phyloP scores from a whole-genome alignment of 257 asterid genomes.

The Catharanthus roseus region DNA sequence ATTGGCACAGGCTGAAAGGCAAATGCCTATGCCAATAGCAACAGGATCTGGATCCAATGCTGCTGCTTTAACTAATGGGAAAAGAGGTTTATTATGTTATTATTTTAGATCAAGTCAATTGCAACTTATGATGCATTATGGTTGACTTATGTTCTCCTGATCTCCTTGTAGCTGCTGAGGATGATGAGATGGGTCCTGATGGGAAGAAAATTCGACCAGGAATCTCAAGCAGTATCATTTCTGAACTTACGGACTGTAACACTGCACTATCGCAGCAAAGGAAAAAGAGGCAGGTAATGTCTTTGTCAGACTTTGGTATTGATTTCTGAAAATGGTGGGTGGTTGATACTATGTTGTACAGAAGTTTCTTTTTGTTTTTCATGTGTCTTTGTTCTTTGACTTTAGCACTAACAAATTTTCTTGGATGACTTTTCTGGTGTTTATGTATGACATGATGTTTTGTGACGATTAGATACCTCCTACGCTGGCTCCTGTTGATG shows the following conservation, averaged over 20 bases:
- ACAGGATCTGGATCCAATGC: constrained; percentile 34
- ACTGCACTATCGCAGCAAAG: constrained; percentile 82
- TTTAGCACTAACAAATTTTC: constrained; percentile 4
- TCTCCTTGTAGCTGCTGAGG: constrained; percentile 63
- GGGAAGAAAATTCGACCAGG: constrained; percentile 82
- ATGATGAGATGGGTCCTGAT: constrained; percentile 60
- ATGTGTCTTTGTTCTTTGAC: not conserved
- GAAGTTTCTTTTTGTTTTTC: not conserved
- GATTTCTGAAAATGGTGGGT: not conserved
- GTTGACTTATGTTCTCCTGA: constrained; percentile 18
- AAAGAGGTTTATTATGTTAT: constrained; percentile 57
- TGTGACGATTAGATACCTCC: constrained; percentile 46
- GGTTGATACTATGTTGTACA: not conserved
- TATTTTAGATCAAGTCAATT: not conserved
- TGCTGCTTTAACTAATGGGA: constrained; percentile 76
- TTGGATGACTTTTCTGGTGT: not conserved
- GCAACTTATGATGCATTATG: constrained; percentile 9
- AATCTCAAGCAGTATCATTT: constrained; percentile 59
- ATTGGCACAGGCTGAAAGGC: constrained; percentile 82
- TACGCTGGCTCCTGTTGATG: constrained; percentile 72
- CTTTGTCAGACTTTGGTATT: constrained; percentile 11
- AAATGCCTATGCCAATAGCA: constrained; percentile 53
- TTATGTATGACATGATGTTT: not conserved
- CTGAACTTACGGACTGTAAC: constrained; percentile 87
- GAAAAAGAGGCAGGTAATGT: constrained; percentile 78